Conservation (phyloP, 2,329 filamentous ascomycete species). For the Pseudogymnoascus sp. region DNA sequence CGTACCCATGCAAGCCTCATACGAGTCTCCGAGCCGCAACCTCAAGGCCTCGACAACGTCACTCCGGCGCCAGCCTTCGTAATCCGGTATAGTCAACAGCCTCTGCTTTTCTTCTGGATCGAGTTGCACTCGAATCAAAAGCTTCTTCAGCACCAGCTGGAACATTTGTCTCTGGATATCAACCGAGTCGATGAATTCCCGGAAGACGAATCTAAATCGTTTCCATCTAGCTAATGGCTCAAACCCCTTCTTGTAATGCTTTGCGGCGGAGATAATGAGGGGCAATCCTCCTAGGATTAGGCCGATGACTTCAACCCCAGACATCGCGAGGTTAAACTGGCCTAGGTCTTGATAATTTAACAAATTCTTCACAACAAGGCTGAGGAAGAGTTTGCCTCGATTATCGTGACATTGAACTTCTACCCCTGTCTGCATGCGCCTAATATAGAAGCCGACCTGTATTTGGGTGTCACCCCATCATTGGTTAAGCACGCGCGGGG, state of each 20-base stretch:
- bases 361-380: not conserved
- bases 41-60: conserved; percentile 14
- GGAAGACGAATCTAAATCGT: conserved; percentile 18
- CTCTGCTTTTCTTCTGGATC: conserved; percentile 15
- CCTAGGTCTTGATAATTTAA: not conserved
- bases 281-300: conserved; percentile 20
- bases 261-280: conserved; percentile 17
- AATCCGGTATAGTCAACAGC: conserved; percentile 14
- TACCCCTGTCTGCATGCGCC: not conserved
- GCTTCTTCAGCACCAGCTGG: conserved; percentile 15
- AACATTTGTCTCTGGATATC: conserved; percentile 20
- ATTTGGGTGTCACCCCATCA: not conserved
- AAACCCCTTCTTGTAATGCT: conserved; percentile 21
- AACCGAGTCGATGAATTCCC: conserved; percentile 18
- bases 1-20: conserved; percentile 16
- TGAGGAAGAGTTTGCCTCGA: not conserved
- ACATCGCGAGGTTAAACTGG: conserved; percentile 16
- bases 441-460: not conserved
- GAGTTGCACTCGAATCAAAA: conserved; percentile 18
- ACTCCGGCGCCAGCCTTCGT: conserved; percentile 17
- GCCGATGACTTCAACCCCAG: conserved; percentile 19
- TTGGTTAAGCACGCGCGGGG: not conserved
- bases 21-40: conserved; percentile 15
- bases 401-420: not conserved
- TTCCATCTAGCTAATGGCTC: conserved; percentile 21